phyloP scores from a whole-genome alignment of 805 yeast species.

The Kazachstania taianensis region DNA sequence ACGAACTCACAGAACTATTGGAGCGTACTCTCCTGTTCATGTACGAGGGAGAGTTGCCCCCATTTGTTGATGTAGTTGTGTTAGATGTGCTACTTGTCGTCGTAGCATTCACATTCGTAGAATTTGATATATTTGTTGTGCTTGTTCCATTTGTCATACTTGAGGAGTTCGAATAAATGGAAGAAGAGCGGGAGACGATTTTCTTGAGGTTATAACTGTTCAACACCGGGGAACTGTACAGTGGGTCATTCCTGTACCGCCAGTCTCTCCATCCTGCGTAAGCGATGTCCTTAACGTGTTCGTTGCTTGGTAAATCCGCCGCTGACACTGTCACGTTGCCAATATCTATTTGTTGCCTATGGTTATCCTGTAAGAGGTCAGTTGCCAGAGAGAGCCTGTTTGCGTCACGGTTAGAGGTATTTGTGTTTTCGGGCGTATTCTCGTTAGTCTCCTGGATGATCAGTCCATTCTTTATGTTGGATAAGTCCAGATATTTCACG shows the following conservation, averaged over 20 bases:
- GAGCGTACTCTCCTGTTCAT: constrained; percentile 1
- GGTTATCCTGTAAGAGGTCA: no score
- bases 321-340: neutral
- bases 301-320: neutral
- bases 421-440: neutral
- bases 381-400: neutral
- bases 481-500: constrained; percentile 51
- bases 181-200: constrained; percentile 17
- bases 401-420: neutral
- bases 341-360: no score
- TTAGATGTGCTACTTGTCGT: neutral
- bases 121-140: neutral
- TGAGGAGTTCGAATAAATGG: constrained; percentile 14
- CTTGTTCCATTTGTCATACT: neutral
- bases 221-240: constrained; percentile 37
- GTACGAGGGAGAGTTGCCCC: neutral
- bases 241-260: constrained; percentile 67
- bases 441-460: constrained; percentile 18
- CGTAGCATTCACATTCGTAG: no score
- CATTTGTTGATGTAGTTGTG: constrained; percentile 3
- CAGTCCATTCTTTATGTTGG: constrained; percentile 35
- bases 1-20: constrained; percentile 22
- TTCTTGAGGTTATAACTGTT: constrained; percentile 23
- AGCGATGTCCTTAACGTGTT: constrained; percentile 24
- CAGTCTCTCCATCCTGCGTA: constrained; percentile 89